A percentile compares a stretch with the other conserved stretches of the same genome.
phyloP scores from a whole-genome alignment of 345 rosid genomes.

The Hibiscus syriacus region DNA sequence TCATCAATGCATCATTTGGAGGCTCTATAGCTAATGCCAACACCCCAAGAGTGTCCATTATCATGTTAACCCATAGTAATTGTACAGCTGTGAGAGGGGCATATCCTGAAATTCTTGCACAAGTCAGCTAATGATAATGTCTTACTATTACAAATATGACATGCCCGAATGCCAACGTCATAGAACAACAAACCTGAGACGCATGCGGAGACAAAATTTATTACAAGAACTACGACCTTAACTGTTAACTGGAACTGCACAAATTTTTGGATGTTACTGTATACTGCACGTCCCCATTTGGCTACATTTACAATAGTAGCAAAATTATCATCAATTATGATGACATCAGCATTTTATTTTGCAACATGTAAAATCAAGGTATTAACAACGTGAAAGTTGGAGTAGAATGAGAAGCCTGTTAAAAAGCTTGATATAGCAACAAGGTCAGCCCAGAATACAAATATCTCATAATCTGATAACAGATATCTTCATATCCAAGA shows the following conservation, averaged over 20 bases:
- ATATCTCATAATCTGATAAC: not conserved
- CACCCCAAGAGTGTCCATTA: constrained; percentile 88
- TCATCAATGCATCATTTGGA: constrained; percentile 69
- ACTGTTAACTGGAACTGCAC: constrained; percentile 99
- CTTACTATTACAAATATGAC: not conserved
- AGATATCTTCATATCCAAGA: not conserved
- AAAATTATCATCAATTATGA: constrained; percentile 88
- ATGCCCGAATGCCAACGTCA: not conserved
- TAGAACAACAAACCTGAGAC: constrained; percentile 46
- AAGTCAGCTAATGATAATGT: not conserved
- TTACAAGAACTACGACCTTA: constrained; percentile 77
- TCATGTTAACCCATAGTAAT: constrained; percentile 86
- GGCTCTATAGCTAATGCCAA: constrained; percentile 81
- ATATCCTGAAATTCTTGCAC: constrained; percentile 37
- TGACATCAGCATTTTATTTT: constrained; percentile 88
- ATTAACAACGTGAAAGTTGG: not conserved
- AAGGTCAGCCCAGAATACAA: not conserved
- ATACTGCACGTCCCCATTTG: constrained; percentile 92
- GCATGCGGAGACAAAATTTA: constrained; percentile 82
- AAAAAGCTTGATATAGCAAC: not conserved
- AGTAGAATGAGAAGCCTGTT: not conserved
- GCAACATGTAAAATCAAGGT: constrained; percentile 58
- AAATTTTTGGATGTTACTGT: constrained; percentile 92
- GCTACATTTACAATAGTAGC: constrained; percentile 77
- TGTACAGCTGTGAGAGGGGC: constrained; percentile 86